These are phyloP conservation scores for Clarireedia homoeocarpa DNA, from an alignment of 2,329 filamentous ascomycete genomes.

Conservation along the genomic window DNA sequence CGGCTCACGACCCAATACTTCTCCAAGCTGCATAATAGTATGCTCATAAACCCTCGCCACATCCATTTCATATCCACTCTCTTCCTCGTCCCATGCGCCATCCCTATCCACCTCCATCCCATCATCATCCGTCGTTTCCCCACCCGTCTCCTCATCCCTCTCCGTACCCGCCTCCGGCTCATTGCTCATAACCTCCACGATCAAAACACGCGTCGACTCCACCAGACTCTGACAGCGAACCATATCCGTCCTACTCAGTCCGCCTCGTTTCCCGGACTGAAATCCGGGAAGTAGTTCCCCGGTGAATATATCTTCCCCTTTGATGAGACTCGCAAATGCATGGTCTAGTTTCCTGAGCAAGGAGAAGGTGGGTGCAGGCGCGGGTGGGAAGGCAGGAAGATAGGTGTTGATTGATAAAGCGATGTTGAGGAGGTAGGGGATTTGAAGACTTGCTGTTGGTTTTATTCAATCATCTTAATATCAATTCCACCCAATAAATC, in stretches of 20 bases:
- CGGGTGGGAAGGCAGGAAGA: conserved; percentile 62
- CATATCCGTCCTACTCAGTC: conserved; percentile 75
- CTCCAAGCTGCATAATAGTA: conserved; percentile 68
- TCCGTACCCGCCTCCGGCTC: conserved; percentile 35
- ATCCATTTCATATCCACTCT: conserved; percentile 57
- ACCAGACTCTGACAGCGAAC: conserved; percentile 78
- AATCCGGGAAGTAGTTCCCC: conserved; percentile 64
- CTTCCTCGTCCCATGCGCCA: conserved; percentile 32
- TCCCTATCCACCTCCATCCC: conserved; percentile 29
- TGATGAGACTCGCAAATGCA: conserved; percentile 70
- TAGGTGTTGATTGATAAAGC: conserved; percentile 66
- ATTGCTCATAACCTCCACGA: conserved; percentile 60
- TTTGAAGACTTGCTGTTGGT: conserved; percentile 61
- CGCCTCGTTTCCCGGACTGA: conserved; percentile 45
- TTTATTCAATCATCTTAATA: neutral
- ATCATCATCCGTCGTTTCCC: conserved; percentile 16
- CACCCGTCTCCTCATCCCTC: neutral
- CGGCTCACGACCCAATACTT: conserved; percentile 42
- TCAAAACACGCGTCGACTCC: conserved; percentile 62
- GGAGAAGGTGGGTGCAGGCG: conserved; percentile 59
- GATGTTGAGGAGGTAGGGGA: conserved; percentile 74
- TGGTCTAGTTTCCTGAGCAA: conserved; percentile 73
- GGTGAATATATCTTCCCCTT: conserved; percentile 58
- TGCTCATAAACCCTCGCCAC: conserved; percentile 71
- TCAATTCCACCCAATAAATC: neutral